Conservation (phyloP, 1,284 basidiomycete genomes). For the Malassezia vespertilionis region DNA sequence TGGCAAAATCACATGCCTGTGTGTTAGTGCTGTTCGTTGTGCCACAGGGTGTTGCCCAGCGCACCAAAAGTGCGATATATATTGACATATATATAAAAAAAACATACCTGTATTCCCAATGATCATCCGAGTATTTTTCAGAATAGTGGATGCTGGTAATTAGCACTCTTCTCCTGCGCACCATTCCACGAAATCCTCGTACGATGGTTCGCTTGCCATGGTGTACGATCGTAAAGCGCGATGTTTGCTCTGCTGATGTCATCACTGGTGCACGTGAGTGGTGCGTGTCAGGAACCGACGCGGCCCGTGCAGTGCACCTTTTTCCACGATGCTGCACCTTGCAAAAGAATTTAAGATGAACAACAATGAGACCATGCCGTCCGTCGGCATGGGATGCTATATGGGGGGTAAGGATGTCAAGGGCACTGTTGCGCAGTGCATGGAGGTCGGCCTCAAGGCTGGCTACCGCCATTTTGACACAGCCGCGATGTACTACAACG, state of each 20-base stretch:
- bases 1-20: conserved; percentile 46
- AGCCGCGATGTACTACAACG: conserved; percentile 53
- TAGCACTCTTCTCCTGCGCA: background rate
- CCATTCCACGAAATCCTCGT: conserved; percentile 43
- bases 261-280: too few relatives aligned
- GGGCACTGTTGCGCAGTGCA: conserved; percentile 18
- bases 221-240: background rate
- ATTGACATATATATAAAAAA: background rate
- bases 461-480: conserved; percentile 37
- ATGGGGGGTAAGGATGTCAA: conserved; percentile 26
- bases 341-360: conserved; percentile 20
- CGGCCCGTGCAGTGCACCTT: too few relatives aligned
- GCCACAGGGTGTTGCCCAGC: too few relatives aligned
- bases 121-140: conserved; percentile 51
- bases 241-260: too few relatives aligned
- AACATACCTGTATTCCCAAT: conserved; percentile 56
- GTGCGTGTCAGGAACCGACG: too few relatives aligned
- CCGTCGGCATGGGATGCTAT: conserved; percentile 33
- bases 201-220: conserved; percentile 30
- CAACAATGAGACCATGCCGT: conserved; percentile 27
- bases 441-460: conserved; percentile 18
- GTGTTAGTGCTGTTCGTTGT: conserved; percentile 80
- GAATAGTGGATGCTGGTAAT: conserved; percentile 42
- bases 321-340: background rate
- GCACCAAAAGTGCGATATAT: conserved; percentile 53